Evolutionary conservation across 2,329 filamentous ascomycete genomes (phyloP).

Genomic region (Boeremia lycopersici): DNA sequence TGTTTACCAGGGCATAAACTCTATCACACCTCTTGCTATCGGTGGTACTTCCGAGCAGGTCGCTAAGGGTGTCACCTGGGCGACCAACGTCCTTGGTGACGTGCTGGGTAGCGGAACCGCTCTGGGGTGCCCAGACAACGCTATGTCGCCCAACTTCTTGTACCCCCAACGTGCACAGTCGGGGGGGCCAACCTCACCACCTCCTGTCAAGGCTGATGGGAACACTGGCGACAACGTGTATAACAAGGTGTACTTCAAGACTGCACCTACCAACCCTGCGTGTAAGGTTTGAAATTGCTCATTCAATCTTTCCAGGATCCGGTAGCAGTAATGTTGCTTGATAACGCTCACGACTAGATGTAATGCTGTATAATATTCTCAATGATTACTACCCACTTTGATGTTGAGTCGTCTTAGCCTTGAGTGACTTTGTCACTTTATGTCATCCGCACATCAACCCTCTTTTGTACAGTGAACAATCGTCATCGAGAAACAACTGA

Average conservation of each 20-base stretch:
- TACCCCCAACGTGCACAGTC: constrained; percentile 34
- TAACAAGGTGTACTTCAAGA: constrained; percentile 46
- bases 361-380: too few species aligned
- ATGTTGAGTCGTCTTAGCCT: too few species aligned
- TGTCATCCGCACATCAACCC: neutral
- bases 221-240: constrained; percentile 47
- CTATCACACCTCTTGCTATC: constrained; percentile 42
- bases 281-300: neutral
- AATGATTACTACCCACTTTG: too few species aligned
- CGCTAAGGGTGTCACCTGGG: constrained; percentile 34
- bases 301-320: neutral
- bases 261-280: constrained; percentile 30
- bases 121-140: constrained; percentile 42
- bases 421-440: too few species aligned
- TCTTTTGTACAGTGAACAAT: too few species aligned
- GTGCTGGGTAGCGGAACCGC: constrained; percentile 31
- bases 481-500: too few species aligned
- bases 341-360: too few species aligned
- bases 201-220: constrained; percentile 24
- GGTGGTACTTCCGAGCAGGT: constrained; percentile 30
- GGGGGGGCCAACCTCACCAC: constrained; percentile 39
- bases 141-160: constrained; percentile 36
- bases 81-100: constrained; percentile 38
- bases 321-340: neutral
- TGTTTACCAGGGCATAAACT: constrained; percentile 45